phyloP scores from a whole-genome alignment of 257 asterid genomes.

The Gardenia jasminoides region DNA sequence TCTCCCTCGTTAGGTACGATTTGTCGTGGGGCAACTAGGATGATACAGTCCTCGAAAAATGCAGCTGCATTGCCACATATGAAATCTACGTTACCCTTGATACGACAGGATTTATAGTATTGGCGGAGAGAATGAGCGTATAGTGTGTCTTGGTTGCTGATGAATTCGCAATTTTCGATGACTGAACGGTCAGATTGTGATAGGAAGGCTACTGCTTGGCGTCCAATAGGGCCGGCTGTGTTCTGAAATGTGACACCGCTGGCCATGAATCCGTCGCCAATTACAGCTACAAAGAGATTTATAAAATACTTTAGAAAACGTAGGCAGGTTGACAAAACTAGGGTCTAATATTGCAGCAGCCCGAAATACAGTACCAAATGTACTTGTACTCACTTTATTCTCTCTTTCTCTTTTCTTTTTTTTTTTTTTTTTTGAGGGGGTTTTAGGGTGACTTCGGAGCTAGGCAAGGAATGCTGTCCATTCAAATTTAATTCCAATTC shows the following conservation, averaged over 20 bases:
- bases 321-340: too few relatives aligned
- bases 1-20: slow-evolving; percentile 44
- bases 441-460: too few relatives aligned
- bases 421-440: too few relatives aligned
- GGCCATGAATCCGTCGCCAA: slow-evolving; percentile 59
- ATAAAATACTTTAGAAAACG: too few relatives aligned
- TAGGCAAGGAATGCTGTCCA: too few relatives aligned
- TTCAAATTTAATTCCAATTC: too few relatives aligned
- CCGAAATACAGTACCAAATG: too few relatives aligned
- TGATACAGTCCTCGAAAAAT: slow-evolving; percentile 41
- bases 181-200: slow-evolving; percentile 43
- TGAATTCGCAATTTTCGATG: slow-evolving; percentile 45
- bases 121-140: slow-evolving; percentile 51
- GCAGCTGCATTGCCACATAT: slow-evolving; percentile 52
- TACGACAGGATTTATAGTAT: slow-evolving; percentile 52
- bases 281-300: slow-evolving; percentile 26
- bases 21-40: slow-evolving; percentile 43
- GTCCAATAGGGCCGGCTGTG: slow-evolving; percentile 51
- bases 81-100: slow-evolving; percentile 53
- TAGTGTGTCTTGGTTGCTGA: slow-evolving; percentile 55
- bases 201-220: slow-evolving; percentile 60
- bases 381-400: too few relatives aligned
- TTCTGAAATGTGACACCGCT: slow-evolving; percentile 44
- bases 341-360: too few relatives aligned
- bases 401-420: too few relatives aligned